phyloP scores from a whole-genome alignment of 257 asterid species.

The Anisodus acutangulus region DNA sequence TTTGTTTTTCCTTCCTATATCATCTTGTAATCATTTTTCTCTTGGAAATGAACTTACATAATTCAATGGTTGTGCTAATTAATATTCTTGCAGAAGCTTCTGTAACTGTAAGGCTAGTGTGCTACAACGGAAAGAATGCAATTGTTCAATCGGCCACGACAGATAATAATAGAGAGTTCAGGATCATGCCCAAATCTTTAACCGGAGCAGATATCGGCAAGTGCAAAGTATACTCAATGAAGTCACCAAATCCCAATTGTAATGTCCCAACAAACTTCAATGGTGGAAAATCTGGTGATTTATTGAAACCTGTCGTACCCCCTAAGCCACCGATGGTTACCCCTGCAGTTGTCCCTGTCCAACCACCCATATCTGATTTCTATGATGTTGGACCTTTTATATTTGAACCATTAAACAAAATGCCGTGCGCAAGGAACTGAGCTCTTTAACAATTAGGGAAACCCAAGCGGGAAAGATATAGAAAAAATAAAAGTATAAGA shows the following conservation, averaged over 20 bases:
- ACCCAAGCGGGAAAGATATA: neutral
- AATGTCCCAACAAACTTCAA: slow-evolving; percentile 45
- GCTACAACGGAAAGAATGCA: slow-evolving; percentile 31
- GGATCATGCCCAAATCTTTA: slow-evolving; percentile 36
- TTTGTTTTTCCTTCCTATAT: too few species aligned
- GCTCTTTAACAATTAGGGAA: too few species aligned
- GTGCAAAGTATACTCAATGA: slow-evolving; percentile 44
- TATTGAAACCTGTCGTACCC: slow-evolving; percentile 29
- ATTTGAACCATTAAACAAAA: slow-evolving; percentile 45
- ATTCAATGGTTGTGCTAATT: neutral
- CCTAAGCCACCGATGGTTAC: slow-evolving; percentile 31
- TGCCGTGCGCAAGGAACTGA: slow-evolving; percentile 29
- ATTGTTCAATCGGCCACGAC: slow-evolving; percentile 36
- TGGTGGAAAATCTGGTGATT: slow-evolving; percentile 45
- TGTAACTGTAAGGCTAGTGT: neutral
- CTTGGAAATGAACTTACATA: neutral
- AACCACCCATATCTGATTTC: slow-evolving; percentile 26
- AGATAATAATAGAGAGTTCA: slow-evolving; percentile 52
- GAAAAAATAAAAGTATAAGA: neutral
- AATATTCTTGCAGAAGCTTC: neutral
- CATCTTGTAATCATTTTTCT: too few species aligned
- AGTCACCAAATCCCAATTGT: slow-evolving; percentile 44
- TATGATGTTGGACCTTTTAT: slow-evolving; percentile 56
- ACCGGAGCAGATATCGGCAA: slow-evolving; percentile 36
- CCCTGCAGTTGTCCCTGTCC: neutral